phyloP scores from a whole-genome alignment of 1,139 yeast species.

The Yamadazyma sp. region DNA sequence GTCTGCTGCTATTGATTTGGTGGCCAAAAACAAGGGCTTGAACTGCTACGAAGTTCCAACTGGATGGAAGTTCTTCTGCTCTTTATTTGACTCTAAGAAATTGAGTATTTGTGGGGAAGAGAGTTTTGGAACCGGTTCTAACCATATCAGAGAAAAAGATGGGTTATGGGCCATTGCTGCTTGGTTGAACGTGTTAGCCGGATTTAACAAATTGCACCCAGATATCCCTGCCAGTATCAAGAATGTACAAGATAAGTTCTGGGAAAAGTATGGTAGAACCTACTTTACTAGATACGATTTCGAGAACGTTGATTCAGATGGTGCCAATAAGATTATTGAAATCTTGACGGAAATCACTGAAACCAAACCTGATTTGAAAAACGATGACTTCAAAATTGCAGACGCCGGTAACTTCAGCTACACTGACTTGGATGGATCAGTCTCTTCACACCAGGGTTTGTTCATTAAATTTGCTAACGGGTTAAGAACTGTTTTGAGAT shows the following conservation, averaged over 20 bases:
- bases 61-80: slow-evolving; percentile 98
- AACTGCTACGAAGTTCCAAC: slow-evolving; percentile 94
- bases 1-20: slow-evolving; percentile 89
- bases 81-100: slow-evolving; percentile 87
- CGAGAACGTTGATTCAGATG: slow-evolving; percentile 76
- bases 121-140: slow-evolving; percentile 96
- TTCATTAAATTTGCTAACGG: slow-evolving; percentile 82
- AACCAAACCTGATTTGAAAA: slow-evolving; percentile 37
- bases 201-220: slow-evolving; percentile 57
- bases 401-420: slow-evolving; percentile 90
- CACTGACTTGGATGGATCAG: slow-evolving; percentile 93
- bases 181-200: slow-evolving; percentile 94
- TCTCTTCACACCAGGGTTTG: slow-evolving; percentile 88
- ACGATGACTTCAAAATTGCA: slow-evolving; percentile 49
- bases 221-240: slow-evolving; percentile 65
- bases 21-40: slow-evolving; percentile 76
- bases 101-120: slow-evolving; percentile 98
- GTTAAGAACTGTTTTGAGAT: slow-evolving; percentile 81
- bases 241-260: slow-evolving; percentile 79
- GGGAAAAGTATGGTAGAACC: slow-evolving; percentile 95
- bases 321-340: slow-evolving; percentile 70
- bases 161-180: slow-evolving; percentile 98
- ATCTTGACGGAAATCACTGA: slow-evolving; percentile 46
- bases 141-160: slow-evolving; percentile 96
- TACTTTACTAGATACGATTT: slow-evolving; percentile 95